Conservation (phyloP, 1,284 basidiomycete genomes). For the Wallemia mellicola region DNA sequence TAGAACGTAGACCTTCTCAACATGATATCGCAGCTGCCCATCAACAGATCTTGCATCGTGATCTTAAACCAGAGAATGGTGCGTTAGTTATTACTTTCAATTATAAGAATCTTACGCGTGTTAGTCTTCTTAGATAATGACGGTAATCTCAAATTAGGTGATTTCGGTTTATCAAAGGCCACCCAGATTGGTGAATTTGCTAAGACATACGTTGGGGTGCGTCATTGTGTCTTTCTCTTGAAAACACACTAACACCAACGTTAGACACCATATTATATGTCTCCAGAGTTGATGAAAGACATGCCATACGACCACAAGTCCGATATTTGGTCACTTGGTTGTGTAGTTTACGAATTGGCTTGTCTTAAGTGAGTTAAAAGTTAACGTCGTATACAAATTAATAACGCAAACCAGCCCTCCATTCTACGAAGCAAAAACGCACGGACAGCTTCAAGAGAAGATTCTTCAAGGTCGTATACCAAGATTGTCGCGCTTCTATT, state of each 20-base stretch:
- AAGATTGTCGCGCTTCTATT: conserved; percentile 50
- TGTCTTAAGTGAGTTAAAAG: conserved; percentile 30
- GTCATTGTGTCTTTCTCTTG: conserved; percentile 11
- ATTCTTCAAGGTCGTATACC: conserved; percentile 65
- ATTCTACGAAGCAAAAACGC: conserved; percentile 66
- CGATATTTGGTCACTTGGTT: conserved; percentile 93
- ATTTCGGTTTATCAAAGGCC: conserved; percentile 84
- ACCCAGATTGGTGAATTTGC: conserved; percentile 62
- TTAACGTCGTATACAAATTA: background rate
- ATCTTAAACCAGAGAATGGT: conserved; percentile 94
- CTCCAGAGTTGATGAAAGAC: conserved; percentile 82
- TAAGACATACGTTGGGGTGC: conserved; percentile 78
- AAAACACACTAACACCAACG: background rate
- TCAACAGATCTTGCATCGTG: conserved; percentile 64
- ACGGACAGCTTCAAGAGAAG: conserved; percentile 46
- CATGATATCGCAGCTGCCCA: conserved; percentile 9
- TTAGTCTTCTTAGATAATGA: conserved; percentile 53
- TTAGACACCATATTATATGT: conserved; percentile 96
- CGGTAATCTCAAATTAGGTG: conserved; percentile 64
- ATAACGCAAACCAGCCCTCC: conserved; percentile 26
- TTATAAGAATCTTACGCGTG: background rate
- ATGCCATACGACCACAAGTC: conserved; percentile 89
- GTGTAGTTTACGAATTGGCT: conserved; percentile 81
- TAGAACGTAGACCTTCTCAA: conserved; percentile 3
- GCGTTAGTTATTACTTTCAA: conserved; percentile 10